Conservation (phyloP, 768 basidiomycete species). For the Dentipellis sp. region DNA sequence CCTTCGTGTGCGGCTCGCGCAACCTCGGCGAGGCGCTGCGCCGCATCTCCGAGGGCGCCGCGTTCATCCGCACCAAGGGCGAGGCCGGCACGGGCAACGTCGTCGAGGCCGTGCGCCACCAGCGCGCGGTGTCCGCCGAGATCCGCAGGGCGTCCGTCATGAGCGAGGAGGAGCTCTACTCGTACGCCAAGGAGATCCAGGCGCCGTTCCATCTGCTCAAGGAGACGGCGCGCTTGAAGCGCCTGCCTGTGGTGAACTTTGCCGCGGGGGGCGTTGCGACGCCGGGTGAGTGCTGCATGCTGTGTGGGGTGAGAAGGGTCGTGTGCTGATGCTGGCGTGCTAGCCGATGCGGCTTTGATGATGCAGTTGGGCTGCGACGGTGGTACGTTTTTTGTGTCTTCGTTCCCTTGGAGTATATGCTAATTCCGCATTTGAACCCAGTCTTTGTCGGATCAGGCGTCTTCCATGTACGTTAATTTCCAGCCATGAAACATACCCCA, state of each 20-base stretch:
- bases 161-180: slow-evolving; percentile 92
- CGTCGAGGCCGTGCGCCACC: slow-evolving; percentile 91
- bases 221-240: slow-evolving; percentile 89
- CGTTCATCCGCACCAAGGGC: slow-evolving; percentile 98
- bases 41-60: slow-evolving; percentile 94
- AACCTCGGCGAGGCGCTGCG: slow-evolving; percentile 95
- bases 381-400: slow-evolving; percentile 39
- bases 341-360: slow-evolving; percentile 95
- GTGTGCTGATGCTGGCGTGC: slow-evolving; percentile 8
- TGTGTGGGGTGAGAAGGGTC: slow-evolving; percentile 2
- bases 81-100: slow-evolving; percentile 87
- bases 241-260: slow-evolving; percentile 93
- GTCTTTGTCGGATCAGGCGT: slow-evolving; percentile 99
- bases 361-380: slow-evolving; percentile 98
- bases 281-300: slow-evolving; percentile 45
- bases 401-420: not conserved
- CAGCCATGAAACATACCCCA: not conserved
- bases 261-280: slow-evolving; percentile 92
- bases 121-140: slow-evolving; percentile 72
- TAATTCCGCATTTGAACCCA: slow-evolving; percentile 21
- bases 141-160: slow-evolving; percentile 82
- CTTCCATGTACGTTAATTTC: slow-evolving; percentile 62
- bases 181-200: slow-evolving; percentile 84
- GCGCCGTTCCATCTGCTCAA: slow-evolving; percentile 95
- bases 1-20: slow-evolving; percentile 93